These are phyloP conservation scores for Coemansia aciculifera DNA, from an alignment of 192 early-diverging fungal species.

Conservation along the genomic window DNA sequence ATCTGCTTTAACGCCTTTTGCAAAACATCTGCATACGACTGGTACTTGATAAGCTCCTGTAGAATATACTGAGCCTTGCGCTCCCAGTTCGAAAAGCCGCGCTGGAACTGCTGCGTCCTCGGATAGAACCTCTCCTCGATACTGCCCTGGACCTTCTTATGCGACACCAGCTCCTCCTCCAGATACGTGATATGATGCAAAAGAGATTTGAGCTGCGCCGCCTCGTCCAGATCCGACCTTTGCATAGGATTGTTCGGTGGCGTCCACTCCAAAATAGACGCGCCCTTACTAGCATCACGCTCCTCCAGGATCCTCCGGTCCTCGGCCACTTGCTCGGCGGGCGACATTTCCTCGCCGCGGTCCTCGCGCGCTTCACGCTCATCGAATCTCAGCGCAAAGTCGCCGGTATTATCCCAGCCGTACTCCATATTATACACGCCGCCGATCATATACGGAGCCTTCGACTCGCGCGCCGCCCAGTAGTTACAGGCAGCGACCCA, in stretches of 20 bases:
- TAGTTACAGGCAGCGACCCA: slow-evolving; percentile 92
- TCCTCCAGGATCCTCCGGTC: slow-evolving; percentile 39
- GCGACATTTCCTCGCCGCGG: slow-evolving; percentile 30
- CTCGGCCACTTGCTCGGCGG: slow-evolving; percentile 40
- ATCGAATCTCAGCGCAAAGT: slow-evolving; percentile 46
- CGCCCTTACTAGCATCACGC: slow-evolving; percentile 44
- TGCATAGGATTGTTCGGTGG: slow-evolving; percentile 57
- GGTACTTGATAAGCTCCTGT: slow-evolving; percentile 82
- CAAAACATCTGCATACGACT: slow-evolving; percentile 74
- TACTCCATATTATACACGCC: slow-evolving; percentile 91
- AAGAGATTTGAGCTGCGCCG: slow-evolving; percentile 63
- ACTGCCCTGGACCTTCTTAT: slow-evolving; percentile 63
- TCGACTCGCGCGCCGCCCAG: slow-evolving; percentile 90
- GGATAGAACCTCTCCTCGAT: slow-evolving; percentile 60
- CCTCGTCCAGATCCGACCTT: slow-evolving; percentile 54
- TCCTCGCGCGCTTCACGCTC: slow-evolving; percentile 50
- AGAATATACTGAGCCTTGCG: slow-evolving; percentile 72
- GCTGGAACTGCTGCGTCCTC: slow-evolving; percentile 60
- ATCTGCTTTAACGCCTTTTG: slow-evolving; percentile 63
- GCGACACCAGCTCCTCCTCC: slow-evolving; percentile 67
- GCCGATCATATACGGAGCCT: slow-evolving; percentile 82
- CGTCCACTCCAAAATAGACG: slow-evolving; percentile 52
- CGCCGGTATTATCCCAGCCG: slow-evolving; percentile 78
- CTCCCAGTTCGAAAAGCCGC: slow-evolving; percentile 80
- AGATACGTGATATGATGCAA: slow-evolving; percentile 64